Percentiles rank a stretch among this genome's conserved stretches.
These are phyloP conservation scores for Kwoniella botswanensis DNA, from an alignment of 768 basidiomycete genomes.

Conservation along the genomic window DNA sequence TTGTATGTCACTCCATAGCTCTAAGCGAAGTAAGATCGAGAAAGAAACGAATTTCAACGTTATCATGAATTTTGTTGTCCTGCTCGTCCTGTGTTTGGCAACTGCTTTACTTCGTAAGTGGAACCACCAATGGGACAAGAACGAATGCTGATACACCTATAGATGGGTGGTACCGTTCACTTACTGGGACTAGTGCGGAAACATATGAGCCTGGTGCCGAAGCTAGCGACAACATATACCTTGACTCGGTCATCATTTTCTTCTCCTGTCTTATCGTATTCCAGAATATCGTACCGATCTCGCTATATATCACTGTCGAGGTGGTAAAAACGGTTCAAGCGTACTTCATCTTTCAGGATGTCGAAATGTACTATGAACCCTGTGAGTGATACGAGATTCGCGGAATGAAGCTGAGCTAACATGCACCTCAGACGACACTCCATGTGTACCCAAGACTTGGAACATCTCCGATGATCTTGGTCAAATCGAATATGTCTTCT, in stretches of 20 bases:
- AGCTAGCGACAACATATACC: constrained; percentile 65
- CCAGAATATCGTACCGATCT: constrained; percentile 96
- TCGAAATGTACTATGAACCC: constrained; percentile 93
- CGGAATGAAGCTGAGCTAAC: background rate
- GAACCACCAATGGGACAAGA: no score
- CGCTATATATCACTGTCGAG: constrained; percentile 95
- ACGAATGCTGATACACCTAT: constrained; percentile 42
- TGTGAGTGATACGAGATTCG: constrained; percentile 34
- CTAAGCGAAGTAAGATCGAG: constrained; percentile 97
- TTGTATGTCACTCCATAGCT: constrained; percentile 51
- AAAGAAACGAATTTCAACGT: constrained; percentile 94
- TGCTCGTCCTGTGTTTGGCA: constrained; percentile 75
- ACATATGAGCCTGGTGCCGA: constrained; percentile 74
- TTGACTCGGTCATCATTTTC: constrained; percentile 87
- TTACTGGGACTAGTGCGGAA: constrained; percentile 68
- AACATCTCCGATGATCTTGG: constrained; percentile 98
- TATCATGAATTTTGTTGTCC: constrained; percentile 83
- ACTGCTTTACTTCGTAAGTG: constrained; percentile 65
- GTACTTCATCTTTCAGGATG: constrained; percentile 91
- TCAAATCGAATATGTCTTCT: constrained; percentile 94
- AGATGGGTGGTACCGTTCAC: constrained; percentile 72
- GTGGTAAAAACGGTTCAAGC: constrained; percentile 98
- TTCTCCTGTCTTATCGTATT: constrained; percentile 91
- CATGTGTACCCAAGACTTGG: constrained; percentile 96
- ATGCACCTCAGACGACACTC: constrained; percentile 65